Evolutionary conservation across 768 basidiomycete genomes (phyloP).

Genomic region (Leccinellum rugosiceps): DNA sequence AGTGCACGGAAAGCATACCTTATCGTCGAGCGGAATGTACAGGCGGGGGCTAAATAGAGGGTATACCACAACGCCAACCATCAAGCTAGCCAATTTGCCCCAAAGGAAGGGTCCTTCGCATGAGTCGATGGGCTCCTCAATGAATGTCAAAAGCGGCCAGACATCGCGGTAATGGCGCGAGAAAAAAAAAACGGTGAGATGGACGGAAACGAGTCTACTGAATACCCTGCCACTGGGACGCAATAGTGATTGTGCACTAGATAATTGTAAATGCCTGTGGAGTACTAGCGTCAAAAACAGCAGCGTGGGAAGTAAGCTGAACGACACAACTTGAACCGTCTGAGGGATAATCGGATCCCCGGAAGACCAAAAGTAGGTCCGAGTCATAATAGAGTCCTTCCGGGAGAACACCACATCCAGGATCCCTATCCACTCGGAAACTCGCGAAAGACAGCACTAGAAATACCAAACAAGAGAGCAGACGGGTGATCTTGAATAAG

Average conservation of each 20-base stretch:
- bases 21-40: neutral
- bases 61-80: neutral
- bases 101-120: neutral
- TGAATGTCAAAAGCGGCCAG: slow-evolving; percentile 1
- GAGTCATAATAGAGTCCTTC: neutral
- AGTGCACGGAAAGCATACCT: neutral
- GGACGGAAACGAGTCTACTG: neutral
- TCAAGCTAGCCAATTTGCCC: neutral
- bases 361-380: neutral
- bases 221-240: neutral
- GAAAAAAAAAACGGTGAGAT: neutral
- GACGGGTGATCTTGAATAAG: neutral
- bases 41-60: slow-evolving; percentile 1
- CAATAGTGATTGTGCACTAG: neutral
- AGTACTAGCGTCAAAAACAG: neutral
- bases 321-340: no score
- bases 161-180: neutral
- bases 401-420: neutral
- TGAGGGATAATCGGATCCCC: neutral
- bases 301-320: neutral
- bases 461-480: neutral
- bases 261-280: neutral
- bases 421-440: neutral
- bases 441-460: neutral
- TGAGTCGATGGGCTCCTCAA: neutral